Conservation (phyloP, 1,139 yeast genomes). For the Geotrichum europaeum region DNA sequence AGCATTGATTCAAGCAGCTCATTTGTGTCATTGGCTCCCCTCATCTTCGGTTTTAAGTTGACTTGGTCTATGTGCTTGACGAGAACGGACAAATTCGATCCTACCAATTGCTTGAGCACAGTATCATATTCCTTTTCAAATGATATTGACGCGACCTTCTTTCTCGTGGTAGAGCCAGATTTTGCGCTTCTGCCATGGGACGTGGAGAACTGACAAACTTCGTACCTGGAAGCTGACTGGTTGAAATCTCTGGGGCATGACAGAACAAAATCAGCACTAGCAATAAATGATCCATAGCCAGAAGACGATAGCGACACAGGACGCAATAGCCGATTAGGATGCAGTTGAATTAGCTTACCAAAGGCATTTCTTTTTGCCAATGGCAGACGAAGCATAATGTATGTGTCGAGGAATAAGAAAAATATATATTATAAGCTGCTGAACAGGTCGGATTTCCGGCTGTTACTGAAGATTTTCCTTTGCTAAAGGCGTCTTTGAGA, state of each 20-base stretch:
- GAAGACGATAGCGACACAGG: neutral
- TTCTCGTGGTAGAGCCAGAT: neutral
- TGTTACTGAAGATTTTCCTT: neutral
- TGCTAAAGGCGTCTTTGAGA: neutral
- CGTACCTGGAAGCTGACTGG: neutral
- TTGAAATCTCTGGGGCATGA: neutral
- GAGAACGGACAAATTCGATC: neutral
- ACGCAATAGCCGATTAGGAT: neutral
- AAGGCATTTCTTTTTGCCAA: neutral
- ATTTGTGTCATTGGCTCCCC: neutral
- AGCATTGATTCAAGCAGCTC: slow-evolving; percentile 7
- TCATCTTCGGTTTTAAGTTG: neutral
- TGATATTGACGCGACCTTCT: neutral
- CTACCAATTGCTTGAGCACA: neutral
- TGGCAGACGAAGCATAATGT: neutral
- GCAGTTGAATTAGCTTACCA: neutral
- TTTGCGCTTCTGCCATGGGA: neutral
- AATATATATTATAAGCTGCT: neutral
- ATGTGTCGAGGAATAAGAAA: neutral
- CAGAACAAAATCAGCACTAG: neutral
- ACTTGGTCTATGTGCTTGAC: neutral
- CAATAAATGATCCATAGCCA: neutral
- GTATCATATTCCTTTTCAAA: slow-evolving; percentile 5
- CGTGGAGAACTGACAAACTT: neutral
- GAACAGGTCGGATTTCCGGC: neutral